Evolutionary conservation across 139 green algal species (phyloP), one percentile per base, ranked within the genome.

Genomic region (Haematococcus lacustris): DNA sequence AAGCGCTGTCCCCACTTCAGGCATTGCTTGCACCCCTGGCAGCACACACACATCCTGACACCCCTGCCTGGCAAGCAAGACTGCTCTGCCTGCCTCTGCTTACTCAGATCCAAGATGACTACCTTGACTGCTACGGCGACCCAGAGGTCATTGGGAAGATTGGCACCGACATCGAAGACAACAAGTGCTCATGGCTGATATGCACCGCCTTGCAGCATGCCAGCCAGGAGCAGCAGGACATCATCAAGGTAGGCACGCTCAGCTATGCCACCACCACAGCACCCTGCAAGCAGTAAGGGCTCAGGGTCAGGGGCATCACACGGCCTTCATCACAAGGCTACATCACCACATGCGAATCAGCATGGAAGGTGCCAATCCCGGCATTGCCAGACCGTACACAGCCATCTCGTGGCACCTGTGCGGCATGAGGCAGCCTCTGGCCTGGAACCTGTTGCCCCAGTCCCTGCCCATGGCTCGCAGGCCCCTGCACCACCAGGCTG

Each of bases 151-250:
- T 98, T 65, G 95, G 94, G 69, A 98, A 99, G 80, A 88, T 97
- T n/a, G 95, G 95, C 30, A 99, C 95, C 37, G 95, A 99, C 83
- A 98, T 99, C 69, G 82, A 96, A 81, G 95, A 99, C 85, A 97
- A 93, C 86, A 99, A 99, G 83, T 99, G 95, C 85, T 96, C 87
- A 35, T 99, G 95, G 95, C 82, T 99, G 38, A 90, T 99, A 34
- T 94, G 96, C 70, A 90, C 93, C 34, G 95, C 91, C 23, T 84
- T 99, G 73, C 43, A 93, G 78, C 65, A 83, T 6, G 94, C 90
- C 0, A 87, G 26, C 39, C 73, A 85, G 2, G 84, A 86, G 70
- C 95, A 99, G 86, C 85, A 87, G 38, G 74, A 89, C 51, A 62
- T 89, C 43, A 92, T 98, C 62, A 85, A 93, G 86, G 88, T 91